These are phyloP conservation scores for Cystobasidium pallidum DNA, from an alignment of 1,284 basidiomycete genomes.

Conservation along the genomic window DNA sequence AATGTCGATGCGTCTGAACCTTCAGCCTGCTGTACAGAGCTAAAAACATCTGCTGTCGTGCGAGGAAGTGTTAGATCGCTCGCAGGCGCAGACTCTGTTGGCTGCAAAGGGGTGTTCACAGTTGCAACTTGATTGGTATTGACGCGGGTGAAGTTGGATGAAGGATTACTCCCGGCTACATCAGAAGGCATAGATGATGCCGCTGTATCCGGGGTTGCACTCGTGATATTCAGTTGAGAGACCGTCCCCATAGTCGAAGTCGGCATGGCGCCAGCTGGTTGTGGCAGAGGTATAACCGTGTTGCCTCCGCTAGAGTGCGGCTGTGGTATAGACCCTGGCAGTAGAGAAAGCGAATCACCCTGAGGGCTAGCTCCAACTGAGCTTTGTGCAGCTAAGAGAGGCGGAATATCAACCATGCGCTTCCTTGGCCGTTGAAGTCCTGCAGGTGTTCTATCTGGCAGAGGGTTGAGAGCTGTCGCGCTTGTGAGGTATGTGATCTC, in stretches of 20 bases:
- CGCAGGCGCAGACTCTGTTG: background rate
- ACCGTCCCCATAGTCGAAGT: conserved; percentile 18
- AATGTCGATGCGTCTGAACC: background rate
- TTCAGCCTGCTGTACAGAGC: conserved; percentile 10
- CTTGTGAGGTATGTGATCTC: conserved; percentile 98
- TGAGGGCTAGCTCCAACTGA: conserved; percentile 2
- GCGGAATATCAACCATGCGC: conserved; percentile 47
- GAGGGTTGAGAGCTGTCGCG: conserved; percentile 92
- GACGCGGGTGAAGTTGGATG: background rate
- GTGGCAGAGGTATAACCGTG: conserved; percentile 22
- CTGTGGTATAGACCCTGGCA: conserved; percentile 15
- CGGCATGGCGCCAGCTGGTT: background rate
- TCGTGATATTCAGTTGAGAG: conserved; percentile 15
- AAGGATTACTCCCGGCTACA: background rate
- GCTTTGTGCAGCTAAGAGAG: conserved; percentile 12
- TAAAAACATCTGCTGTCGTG: conserved; percentile 21
- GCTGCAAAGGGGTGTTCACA: background rate
- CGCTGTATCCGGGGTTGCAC: background rate
- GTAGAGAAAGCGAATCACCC: conserved; percentile 13
- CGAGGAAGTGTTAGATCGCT: conserved; percentile 8
- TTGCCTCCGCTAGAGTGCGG: conserved; percentile 18
- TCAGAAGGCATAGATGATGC: background rate
- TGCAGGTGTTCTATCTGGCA: conserved; percentile 62
- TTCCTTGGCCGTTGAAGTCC: conserved; percentile 52
- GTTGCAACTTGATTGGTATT: background rate